A percentile compares a stretch with the other conserved stretches of the same genome.
phyloP scores from a whole-genome alignment of 2,329 filamentous ascomycete species.

The Pochonia chlamydosporia region DNA sequence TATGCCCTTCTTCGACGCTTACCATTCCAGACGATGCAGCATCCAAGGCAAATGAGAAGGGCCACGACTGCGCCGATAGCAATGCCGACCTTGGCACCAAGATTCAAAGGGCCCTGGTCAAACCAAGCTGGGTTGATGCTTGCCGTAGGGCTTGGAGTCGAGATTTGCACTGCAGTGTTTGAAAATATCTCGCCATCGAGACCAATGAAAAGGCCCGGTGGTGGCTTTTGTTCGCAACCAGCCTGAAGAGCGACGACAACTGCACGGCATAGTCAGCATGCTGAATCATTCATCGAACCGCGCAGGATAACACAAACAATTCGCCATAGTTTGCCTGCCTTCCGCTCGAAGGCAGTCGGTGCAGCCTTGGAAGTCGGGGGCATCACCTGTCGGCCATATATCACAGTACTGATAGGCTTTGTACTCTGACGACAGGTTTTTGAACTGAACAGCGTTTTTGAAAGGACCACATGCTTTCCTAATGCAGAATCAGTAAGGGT shows the following conservation, averaged over 20 bases:
- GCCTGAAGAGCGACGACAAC: slow-evolving; percentile 47
- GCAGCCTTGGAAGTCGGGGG: slow-evolving; percentile 35
- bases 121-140: slow-evolving; percentile 34
- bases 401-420: slow-evolving; percentile 50
- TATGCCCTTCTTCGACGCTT: slow-evolving; percentile 48
- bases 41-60: slow-evolving; percentile 42
- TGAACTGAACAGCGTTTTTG: slow-evolving; percentile 38
- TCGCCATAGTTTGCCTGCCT: slow-evolving; percentile 38
- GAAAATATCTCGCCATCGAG: slow-evolving; percentile 50
- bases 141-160: slow-evolving; percentile 37
- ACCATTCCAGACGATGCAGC: slow-evolving; percentile 50
- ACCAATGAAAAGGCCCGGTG: slow-evolving; percentile 39
- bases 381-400: slow-evolving; percentile 34
- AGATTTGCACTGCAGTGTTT: slow-evolving; percentile 39
- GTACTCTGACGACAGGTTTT: slow-evolving; percentile 40
- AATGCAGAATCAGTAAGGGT: slow-evolving; percentile 17
- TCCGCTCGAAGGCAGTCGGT: slow-evolving; percentile 37
- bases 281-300: neutral
- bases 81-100: slow-evolving; percentile 54
- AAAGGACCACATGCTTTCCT: slow-evolving; percentile 50
- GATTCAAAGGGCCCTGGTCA: slow-evolving; percentile 38
- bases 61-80: slow-evolving; percentile 44
- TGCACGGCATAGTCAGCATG: slow-evolving; percentile 19
- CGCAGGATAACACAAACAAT: slow-evolving; percentile 43
- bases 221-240: slow-evolving; percentile 48